Percentiles rank a stretch among this genome's conserved stretches.
These are phyloP conservation scores for Stachybotrys chlorohalonatus DNA, from an alignment of 2,329 filamentous ascomycete species.

Conservation along the genomic window DNA sequence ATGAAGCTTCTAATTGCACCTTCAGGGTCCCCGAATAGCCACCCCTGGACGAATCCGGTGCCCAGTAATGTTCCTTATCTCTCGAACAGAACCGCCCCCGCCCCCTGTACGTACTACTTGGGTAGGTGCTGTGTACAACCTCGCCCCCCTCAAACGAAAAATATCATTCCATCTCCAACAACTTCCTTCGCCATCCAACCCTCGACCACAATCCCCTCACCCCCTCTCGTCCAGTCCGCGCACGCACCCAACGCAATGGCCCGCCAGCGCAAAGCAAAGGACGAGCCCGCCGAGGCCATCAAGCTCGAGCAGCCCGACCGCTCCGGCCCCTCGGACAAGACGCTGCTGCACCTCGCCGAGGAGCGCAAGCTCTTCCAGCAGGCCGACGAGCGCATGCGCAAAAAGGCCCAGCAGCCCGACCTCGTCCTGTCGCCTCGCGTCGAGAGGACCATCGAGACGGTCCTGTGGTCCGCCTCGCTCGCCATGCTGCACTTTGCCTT, in stretches of 20 bases:
- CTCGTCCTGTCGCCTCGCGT: conserved; percentile 31
- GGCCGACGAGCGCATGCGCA: conserved; percentile 26
- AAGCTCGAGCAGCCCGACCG: conserved; percentile 63
- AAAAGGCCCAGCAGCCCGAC: conserved; percentile 12
- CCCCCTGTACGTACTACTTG: too few relatives aligned
- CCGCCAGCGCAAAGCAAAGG: conserved; percentile 39
- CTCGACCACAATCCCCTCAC: not conserved
- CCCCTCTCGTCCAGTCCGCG: not conserved
- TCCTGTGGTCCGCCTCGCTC: conserved; percentile 53
- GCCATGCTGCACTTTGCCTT: conserved; percentile 68
- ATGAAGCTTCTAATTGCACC: not conserved
- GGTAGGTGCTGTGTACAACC: too few relatives aligned
- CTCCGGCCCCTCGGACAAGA: conserved; percentile 50
- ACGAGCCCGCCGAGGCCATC: conserved; percentile 40
- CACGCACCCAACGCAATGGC: conserved; percentile 27
- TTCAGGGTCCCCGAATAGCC: not conserved
- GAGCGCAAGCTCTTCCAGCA: conserved; percentile 49
- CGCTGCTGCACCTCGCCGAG: conserved; percentile 64
- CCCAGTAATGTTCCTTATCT: not conserved
- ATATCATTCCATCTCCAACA: not conserved
- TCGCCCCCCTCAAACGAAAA: too few relatives aligned
- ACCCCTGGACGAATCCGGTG: not conserved
- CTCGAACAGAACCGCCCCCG: too few relatives aligned
- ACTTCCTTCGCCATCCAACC: not conserved
- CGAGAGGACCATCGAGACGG: conserved; percentile 45